phyloP scores from a whole-genome alignment of 2,329 filamentous ascomycete species.

The Leptographium procerum region DNA sequence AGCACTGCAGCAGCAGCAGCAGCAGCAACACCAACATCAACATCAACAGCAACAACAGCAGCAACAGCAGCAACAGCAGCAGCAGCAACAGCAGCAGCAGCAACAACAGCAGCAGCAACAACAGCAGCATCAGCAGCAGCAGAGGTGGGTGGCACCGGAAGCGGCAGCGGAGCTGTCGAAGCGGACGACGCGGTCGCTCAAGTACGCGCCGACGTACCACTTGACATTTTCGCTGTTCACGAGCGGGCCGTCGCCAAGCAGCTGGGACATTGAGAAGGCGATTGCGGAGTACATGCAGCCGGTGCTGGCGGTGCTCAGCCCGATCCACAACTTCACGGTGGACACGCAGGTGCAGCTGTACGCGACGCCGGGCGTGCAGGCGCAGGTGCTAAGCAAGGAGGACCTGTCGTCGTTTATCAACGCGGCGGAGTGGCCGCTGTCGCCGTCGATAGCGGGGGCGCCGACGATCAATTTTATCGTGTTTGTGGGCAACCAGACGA shows the following conservation, averaged over 20 bases:
- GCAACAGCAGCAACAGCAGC: constrained; percentile 2
- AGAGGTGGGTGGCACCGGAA: constrained; percentile 36
- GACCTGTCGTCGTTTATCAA: constrained; percentile 94
- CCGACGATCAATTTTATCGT: constrained; percentile 95
- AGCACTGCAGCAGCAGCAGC: no score
- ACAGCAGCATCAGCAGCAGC: constrained; percentile 19
- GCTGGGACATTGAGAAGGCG: constrained; percentile 82
- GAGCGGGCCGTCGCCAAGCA: constrained; percentile 62
- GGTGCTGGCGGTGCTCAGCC: constrained; percentile 63
- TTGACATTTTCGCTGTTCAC: constrained; percentile 93
- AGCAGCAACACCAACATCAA: constrained; percentile 7
- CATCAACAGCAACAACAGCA: constrained; percentile 21
- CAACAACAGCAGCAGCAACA: constrained; percentile 3
- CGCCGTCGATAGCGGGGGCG: constrained; percentile 82
- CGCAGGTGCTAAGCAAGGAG: constrained; percentile 62
- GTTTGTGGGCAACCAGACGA: constrained; percentile 73
- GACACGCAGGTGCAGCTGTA: constrained; percentile 95
- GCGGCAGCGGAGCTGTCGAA: constrained; percentile 46
- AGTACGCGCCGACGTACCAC: constrained; percentile 89
- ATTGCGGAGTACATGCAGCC: constrained; percentile 73
- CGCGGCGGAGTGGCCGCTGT: constrained; percentile 93
- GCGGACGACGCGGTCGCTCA: constrained; percentile 75
- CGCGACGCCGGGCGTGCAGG: constrained; percentile 55
- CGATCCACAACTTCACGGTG: constrained; percentile 90
- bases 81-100: constrained; percentile 25